Conservation (phyloP, 106 monocot species). For the Gastrodia elata region DNA sequence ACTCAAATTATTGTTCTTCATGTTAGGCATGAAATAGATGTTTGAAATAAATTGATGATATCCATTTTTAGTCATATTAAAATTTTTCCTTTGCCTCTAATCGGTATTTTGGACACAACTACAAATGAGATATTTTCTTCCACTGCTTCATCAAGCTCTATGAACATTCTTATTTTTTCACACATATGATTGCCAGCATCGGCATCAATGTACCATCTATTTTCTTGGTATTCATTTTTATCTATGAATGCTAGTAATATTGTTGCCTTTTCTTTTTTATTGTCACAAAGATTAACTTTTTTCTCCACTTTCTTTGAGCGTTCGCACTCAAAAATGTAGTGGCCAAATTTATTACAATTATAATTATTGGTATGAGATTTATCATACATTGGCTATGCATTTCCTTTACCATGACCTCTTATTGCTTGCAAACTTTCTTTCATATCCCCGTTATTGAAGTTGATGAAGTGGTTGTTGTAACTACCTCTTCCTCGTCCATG, state of each 20-base stretch:
- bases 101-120: neutral
- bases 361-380: neutral
- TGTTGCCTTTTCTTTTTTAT: neutral
- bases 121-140: neutral
- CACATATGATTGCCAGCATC: slow-evolving; percentile 2
- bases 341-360: neutral
- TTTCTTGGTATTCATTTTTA: neutral
- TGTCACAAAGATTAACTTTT: neutral
- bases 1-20: slow-evolving; percentile 2
- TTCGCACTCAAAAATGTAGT: slow-evolving; percentile 2
- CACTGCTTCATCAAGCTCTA: neutral
- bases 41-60: neutral
- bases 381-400: neutral
- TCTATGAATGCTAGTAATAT: neutral
- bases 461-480: too few relatives aligned
- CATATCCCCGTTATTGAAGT: too few relatives aligned
- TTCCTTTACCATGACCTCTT: neutral
- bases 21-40: neutral
- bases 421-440: too few relatives aligned
- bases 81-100: slow-evolving; percentile 1
- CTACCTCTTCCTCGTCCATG: too few relatives aligned
- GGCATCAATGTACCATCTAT: neutral
- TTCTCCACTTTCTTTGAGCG: neutral
- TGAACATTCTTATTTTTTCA: slow-evolving; percentile 1
- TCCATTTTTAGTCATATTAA: slow-evolving; percentile 6